Conservation (phyloP, 176 grass and related monocot species). For the Oryza punctata region DNA sequence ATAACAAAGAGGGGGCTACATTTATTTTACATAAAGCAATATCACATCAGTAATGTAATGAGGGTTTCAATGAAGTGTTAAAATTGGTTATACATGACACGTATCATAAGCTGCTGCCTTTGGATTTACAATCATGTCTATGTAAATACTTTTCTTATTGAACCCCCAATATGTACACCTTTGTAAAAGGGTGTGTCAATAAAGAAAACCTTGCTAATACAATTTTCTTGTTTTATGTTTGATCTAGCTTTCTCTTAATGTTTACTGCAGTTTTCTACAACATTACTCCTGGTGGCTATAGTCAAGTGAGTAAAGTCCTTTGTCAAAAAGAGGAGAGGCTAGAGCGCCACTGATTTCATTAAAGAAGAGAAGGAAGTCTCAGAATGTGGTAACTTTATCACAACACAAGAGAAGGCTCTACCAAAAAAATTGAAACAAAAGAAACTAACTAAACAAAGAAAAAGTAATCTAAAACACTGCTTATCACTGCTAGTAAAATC, state of each 20-base stretch:
- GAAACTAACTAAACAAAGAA: not conserved
- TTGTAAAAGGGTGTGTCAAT: not conserved
- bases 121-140: not conserved
- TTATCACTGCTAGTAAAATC: not conserved
- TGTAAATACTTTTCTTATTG: not conserved
- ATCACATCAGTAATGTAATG: not conserved
- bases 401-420: not conserved
- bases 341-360: not conserved
- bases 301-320: not conserved
- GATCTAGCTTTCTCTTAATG: not conserved
- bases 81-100: not conserved
- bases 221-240: not conserved
- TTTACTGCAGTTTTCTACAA: not conserved
- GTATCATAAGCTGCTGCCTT: constrained; percentile 6
- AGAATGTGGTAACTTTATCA: not conserved
- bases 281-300: not conserved
- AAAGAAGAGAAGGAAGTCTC: not conserved
- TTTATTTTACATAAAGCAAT: constrained; percentile 2
- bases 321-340: not conserved
- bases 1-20: not conserved
- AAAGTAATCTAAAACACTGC: not conserved
- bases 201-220: not conserved
- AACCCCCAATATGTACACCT: not conserved
- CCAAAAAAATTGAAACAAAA: not conserved
- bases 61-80: not conserved